Percentiles rank a stretch among this genome's conserved stretches.
Conservation (phyloP, 257 asterid genomes). For the Nicotiana noctiflora region DNA sequence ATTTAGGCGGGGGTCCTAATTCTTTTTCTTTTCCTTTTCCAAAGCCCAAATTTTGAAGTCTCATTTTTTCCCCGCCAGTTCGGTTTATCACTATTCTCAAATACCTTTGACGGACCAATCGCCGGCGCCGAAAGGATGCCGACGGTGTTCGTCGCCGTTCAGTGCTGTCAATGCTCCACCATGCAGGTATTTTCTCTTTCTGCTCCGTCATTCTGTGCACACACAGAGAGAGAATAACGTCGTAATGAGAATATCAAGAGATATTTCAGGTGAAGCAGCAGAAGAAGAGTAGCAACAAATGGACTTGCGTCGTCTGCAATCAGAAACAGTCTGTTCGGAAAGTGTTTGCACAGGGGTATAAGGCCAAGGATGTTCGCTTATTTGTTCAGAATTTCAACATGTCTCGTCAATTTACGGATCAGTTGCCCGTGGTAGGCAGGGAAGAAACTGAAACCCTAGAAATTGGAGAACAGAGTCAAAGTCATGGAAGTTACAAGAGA, state of each 20-base stretch:
- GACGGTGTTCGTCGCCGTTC: conserved; percentile 13
- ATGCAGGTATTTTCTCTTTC: conserved; percentile 10
- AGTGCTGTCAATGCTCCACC: conserved; percentile 19
- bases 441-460: conserved; percentile 18
- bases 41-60: neutral
- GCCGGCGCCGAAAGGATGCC: conserved; percentile 1
- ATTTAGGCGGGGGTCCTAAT: no score
- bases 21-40: no score
- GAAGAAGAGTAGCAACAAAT: conserved; percentile 85
- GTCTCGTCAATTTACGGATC: conserved; percentile 67
- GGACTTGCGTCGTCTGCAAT: conserved; percentile 90
- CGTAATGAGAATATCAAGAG: neutral
- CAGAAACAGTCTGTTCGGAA: conserved; percentile 70
- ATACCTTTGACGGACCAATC: neutral
- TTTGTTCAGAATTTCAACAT: conserved; percentile 86
- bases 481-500: conserved; percentile 29
- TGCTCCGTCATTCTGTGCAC: neutral
- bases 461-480: neutral
- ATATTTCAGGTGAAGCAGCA: conserved; percentile 80
- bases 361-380: conserved; percentile 75
- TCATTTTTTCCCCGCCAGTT: neutral
- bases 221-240: neutral
- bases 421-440: conserved; percentile 4
- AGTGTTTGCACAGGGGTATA: conserved; percentile 50
- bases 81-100: neutral